Evolutionary conservation across 1,139 yeast species (phyloP).

Genomic region (Scheffersomyces segobiensis): DNA sequence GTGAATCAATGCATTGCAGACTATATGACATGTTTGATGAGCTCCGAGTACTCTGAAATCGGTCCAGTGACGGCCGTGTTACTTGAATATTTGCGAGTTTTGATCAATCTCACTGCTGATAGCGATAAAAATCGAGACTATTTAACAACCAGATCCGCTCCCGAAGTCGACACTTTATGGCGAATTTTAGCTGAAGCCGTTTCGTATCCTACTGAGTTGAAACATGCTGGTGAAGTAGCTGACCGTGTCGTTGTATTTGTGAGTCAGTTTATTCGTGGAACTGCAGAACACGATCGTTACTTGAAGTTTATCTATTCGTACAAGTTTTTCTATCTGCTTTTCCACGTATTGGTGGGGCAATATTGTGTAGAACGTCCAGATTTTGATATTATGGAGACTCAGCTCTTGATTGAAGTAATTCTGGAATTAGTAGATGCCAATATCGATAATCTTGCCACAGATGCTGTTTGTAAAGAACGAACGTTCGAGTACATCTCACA

Average conservation of each 20-base stretch:
- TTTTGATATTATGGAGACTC: slow-evolving; percentile 4
- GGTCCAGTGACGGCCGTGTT: slow-evolving; percentile 3
- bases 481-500: neutral
- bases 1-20: slow-evolving; percentile 9
- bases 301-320: slow-evolving; percentile 14
- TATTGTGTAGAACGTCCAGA: neutral
- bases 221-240: slow-evolving; percentile 2
- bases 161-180: slow-evolving; percentile 24
- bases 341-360: neutral
- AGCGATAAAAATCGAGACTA: slow-evolving; percentile 32
- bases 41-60: neutral
- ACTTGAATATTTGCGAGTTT: slow-evolving; percentile 25
- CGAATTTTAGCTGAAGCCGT: slow-evolving; percentile 1
- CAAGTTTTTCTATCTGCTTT: slow-evolving; percentile 3
- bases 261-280: slow-evolving; percentile 36
- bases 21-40: slow-evolving; percentile 3
- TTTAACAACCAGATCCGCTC: slow-evolving; percentile 11
- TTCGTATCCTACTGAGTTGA: neutral
- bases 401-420: slow-evolving; percentile 7
- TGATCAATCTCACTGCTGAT: slow-evolving; percentile 40
- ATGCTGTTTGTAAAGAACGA: slow-evolving; percentile 2
- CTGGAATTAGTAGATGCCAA: slow-evolving; percentile 8
- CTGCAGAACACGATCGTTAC: slow-evolving; percentile 19
- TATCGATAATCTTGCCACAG: neutral
- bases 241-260: slow-evolving; percentile 25